These are phyloP conservation scores for Parsonsia alboflavescens DNA, from an alignment of 257 asterid species.

Conservation along the genomic window DNA sequence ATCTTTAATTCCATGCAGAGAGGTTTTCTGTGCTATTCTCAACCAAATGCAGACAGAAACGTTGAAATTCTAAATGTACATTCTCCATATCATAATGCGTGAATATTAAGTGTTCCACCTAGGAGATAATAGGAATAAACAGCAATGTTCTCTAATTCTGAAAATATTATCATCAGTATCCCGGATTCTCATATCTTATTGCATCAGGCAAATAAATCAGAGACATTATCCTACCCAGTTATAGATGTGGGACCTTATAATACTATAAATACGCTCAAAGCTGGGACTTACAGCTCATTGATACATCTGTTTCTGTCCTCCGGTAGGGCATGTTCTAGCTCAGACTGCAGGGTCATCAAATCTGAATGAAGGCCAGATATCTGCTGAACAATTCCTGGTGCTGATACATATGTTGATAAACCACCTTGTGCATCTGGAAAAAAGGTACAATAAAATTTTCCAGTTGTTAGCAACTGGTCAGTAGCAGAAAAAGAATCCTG, in stretches of 20 bases:
- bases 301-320: constrained; percentile 90
- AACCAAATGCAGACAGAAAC: not conserved
- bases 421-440: constrained; percentile 84
- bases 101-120: no score
- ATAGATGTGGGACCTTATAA: not conserved
- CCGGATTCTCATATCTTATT: no score
- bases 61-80: not conserved
- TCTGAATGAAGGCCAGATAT: constrained; percentile 84
- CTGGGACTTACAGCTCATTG: constrained; percentile 75
- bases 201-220: not conserved
- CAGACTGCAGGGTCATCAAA: constrained; percentile 75
- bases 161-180: no score
- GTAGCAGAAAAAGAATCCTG: constrained; percentile 10
- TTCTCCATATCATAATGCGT: not conserved
- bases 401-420: constrained; percentile 83
- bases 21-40: not conserved
- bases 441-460: not conserved
- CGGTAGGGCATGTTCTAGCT: constrained; percentile 93
- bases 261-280: not conserved
- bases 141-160: no score
- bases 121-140: no score
- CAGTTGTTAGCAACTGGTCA: not conserved
- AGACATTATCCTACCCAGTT: not conserved
- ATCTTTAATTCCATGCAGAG: constrained; percentile 5
- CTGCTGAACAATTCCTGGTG: constrained; percentile 94